Evolutionary conservation across 2,329 filamentous ascomycete species (phyloP).

Genomic region (Beauveria pseudobassiana): DNA sequence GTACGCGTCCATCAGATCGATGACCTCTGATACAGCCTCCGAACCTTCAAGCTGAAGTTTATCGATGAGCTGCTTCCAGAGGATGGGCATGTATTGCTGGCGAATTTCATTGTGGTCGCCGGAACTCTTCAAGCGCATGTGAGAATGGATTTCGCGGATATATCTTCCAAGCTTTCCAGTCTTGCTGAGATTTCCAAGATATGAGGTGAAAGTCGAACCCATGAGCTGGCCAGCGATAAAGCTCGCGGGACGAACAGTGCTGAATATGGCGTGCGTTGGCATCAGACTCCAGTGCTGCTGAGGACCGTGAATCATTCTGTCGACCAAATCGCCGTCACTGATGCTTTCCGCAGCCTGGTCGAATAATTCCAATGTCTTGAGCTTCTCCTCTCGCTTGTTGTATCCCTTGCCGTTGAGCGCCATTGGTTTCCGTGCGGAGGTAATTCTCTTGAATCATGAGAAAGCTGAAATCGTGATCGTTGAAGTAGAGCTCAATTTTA

Average conservation of each 20-base stretch:
- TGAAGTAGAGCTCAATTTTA: constrained; percentile 98
- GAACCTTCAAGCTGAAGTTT: constrained; percentile 71
- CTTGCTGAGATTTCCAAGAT: constrained; percentile 95
- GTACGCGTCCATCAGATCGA: constrained; percentile 95
- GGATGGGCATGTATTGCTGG: constrained; percentile 83
- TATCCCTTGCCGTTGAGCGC: constrained; percentile 49
- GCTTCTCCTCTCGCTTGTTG: constrained; percentile 56
- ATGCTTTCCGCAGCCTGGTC: constrained; percentile 92
- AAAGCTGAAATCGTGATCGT: constrained; percentile 95
- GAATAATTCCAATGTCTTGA: constrained; percentile 79
- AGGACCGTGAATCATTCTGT: constrained; percentile 95
- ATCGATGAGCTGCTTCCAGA: constrained; percentile 76
- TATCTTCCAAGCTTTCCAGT: constrained; percentile 68
- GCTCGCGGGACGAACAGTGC: constrained; percentile 85
- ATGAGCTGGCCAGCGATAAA: constrained; percentile 74
- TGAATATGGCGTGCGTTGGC: constrained; percentile 93
- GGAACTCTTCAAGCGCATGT: constrained; percentile 87
- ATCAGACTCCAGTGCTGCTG: constrained; percentile 98
- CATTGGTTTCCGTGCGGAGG: constrained; percentile 68
- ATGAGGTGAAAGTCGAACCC: constrained; percentile 72
- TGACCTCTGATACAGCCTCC: constrained; percentile 73
- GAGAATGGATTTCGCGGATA: constrained; percentile 89
- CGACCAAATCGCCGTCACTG: constrained; percentile 91
- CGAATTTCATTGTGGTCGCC: constrained; percentile 90
- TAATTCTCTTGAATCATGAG: constrained; percentile 99